A percentile compares a stretch with the other conserved stretches of the same genome.
phyloP scores from a whole-genome alignment of 257 asterid species.

The Striga asiatica region DNA sequence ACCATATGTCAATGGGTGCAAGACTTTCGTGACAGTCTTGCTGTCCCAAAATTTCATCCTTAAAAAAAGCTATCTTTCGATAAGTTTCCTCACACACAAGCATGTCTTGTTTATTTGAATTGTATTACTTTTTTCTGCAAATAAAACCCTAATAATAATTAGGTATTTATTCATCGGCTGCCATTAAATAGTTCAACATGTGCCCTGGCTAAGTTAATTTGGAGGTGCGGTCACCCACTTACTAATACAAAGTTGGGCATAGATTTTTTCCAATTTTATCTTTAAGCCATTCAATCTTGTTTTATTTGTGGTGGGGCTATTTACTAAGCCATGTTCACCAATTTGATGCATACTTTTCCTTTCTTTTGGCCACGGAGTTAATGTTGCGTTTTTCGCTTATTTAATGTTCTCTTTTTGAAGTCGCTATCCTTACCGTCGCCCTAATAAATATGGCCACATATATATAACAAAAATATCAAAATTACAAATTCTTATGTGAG shows the following conservation, averaged over 20 bases:
- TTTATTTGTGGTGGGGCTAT: constrained; percentile 22
- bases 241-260: constrained; percentile 9
- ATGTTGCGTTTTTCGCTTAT: constrained; percentile 23
- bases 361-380: constrained; percentile 26
- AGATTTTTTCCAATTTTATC: not conserved
- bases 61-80: too few relatives aligned
- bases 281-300: not conserved
- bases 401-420: constrained; percentile 29
- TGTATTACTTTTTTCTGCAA: too few relatives aligned
- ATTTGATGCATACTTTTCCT: not conserved
- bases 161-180: too few relatives aligned
- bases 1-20: constrained; percentile 27
- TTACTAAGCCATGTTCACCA: constrained; percentile 12
- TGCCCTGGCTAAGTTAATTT: too few relatives aligned
- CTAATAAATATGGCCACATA: constrained; percentile 28
- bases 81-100: too few relatives aligned
- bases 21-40: constrained; percentile 58
- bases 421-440: constrained; percentile 31
- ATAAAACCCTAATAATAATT: too few relatives aligned
- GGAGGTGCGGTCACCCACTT: not conserved
- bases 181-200: too few relatives aligned
- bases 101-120: too few relatives aligned
- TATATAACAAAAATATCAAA: not conserved
- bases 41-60: constrained; percentile 5
- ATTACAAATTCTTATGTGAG: not conserved